Percentiles rank a stretch among this genome's conserved stretches.
Evolutionary conservation across 2,329 filamentous ascomycete species (phyloP).

Genomic region (Nothopassalora personata): DNA sequence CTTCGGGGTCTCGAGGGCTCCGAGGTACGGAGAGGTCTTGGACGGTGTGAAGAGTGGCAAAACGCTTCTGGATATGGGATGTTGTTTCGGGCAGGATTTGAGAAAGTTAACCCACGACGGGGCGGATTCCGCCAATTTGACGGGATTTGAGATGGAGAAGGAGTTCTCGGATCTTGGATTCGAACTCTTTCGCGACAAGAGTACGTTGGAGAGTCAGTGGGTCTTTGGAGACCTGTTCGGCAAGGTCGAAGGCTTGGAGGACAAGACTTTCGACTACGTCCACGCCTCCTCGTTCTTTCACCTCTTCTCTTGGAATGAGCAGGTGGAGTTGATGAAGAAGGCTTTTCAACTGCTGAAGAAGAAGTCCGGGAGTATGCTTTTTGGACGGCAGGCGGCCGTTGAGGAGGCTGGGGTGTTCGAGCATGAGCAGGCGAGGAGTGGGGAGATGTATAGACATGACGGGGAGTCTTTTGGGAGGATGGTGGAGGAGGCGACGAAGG

Average conservation of each 20-base stretch:
- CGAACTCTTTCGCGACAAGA: constrained; percentile 35
- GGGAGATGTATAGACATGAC: constrained; percentile 35
- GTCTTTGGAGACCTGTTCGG: constrained; percentile 33
- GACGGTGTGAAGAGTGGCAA: constrained; percentile 23
- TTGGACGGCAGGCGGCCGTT: constrained; percentile 38
- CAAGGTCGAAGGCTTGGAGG: constrained; percentile 18
- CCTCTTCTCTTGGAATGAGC: constrained; percentile 39
- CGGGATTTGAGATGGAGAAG: constrained; percentile 31
- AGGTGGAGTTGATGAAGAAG: constrained; percentile 34
- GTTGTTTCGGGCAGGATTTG: constrained; percentile 38
- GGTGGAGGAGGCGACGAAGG: constrained; percentile 37
- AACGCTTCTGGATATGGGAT: constrained; percentile 37
- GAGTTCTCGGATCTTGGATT: constrained; percentile 36
- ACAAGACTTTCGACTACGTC: constrained; percentile 37
- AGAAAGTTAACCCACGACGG: constrained; percentile 37
- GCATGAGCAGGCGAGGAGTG: constrained; percentile 16
- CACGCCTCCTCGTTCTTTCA: constrained; percentile 42
- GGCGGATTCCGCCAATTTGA: constrained; percentile 28
- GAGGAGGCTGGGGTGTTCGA: constrained; percentile 25
- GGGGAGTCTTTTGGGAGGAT: constrained; percentile 33
- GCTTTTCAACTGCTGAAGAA: constrained; percentile 33
- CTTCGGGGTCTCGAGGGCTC: constrained; percentile 19
- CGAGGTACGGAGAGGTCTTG: constrained; percentile 26
- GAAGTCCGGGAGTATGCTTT: constrained; percentile 32
- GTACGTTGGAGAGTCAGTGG: constrained; percentile 30